Percentiles rank a stretch among this genome's conserved stretches.
Conservation (phyloP, 225 moss, liverwort and hornwort genomes). For the Physcomitrellopsis africana region DNA sequence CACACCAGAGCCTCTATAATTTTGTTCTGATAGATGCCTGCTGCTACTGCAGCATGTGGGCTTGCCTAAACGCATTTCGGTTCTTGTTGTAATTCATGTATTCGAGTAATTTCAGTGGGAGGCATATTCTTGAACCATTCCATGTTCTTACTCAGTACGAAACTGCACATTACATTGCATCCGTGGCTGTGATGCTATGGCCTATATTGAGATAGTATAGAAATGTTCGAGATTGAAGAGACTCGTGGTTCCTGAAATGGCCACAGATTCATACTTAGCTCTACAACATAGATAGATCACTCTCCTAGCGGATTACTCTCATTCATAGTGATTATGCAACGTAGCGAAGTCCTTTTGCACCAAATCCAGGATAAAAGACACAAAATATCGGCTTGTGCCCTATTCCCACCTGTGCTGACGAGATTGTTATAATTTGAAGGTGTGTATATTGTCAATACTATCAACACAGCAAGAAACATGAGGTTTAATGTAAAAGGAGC, state of each 20-base stretch:
- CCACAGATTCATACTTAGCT: no score
- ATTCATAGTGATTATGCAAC: no score
- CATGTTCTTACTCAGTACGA: background rate
- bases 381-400: background rate
- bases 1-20: background rate
- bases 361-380: no score
- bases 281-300: no score
- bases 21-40: background rate
- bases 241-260: no score
- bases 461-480: background rate
- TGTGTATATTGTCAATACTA: background rate
- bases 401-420: slow-evolving; percentile 18
- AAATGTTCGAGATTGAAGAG: no score
- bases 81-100: background rate
- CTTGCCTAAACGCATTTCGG: background rate
- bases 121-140: background rate
- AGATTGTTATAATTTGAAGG: slow-evolving; percentile 19
- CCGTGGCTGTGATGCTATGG: no score
- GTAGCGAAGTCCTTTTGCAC: no score
- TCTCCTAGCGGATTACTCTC: no score
- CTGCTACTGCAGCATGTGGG: background rate
- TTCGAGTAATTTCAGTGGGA: background rate
- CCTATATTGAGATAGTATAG: no score
- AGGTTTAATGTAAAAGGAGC: slow-evolving; percentile 48
- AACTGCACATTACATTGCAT: background rate